Percentiles rank a stretch among this genome's conserved stretches.
Evolutionary conservation across 106 monocot species (phyloP).

Genomic region (Allium sativum): DNA sequence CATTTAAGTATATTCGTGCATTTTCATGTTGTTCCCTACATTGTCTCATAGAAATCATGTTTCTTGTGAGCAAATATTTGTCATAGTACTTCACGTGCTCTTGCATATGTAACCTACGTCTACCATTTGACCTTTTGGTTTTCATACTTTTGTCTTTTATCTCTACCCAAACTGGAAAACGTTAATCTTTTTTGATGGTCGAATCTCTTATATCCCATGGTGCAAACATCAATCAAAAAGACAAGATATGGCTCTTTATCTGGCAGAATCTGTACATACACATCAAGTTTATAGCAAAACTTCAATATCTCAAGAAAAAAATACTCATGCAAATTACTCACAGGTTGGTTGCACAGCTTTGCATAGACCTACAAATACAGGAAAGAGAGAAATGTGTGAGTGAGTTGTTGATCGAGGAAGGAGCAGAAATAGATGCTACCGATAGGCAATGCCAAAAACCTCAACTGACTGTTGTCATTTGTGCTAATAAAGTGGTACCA

Average conservation of each 20-base stretch:
- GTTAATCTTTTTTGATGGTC: too few species aligned
- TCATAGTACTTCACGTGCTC: too few species aligned
- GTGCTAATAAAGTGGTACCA: constrained; percentile 66
- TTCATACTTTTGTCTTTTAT: too few species aligned
- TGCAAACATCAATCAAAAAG: constrained; percentile 79
- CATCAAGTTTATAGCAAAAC: too few species aligned
- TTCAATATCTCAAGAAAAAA: too few species aligned
- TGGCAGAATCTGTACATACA: background rate
- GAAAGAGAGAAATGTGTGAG: constrained; percentile 66
- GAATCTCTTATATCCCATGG: constrained; percentile 65
- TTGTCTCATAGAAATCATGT: too few species aligned
- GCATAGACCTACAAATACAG: constrained; percentile 85
- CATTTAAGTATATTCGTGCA: too few species aligned
- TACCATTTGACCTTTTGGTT: too few species aligned
- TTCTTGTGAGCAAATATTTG: too few species aligned
- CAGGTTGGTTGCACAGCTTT: constrained; percentile 87
- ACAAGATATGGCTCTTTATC: constrained; percentile 35
- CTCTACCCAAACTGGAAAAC: too few species aligned
- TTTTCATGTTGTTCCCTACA: too few species aligned
- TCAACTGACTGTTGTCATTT: constrained; percentile 80
- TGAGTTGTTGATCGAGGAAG: constrained; percentile 94
- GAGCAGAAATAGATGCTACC: constrained; percentile 70
- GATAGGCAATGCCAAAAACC: constrained; percentile 80
- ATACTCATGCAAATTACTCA: background rate
- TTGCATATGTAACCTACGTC: too few species aligned